Base-by-base conservation (phyloP, 202 grass and related monocot genomes). In the Hordeum pubiflorum region DNA sequence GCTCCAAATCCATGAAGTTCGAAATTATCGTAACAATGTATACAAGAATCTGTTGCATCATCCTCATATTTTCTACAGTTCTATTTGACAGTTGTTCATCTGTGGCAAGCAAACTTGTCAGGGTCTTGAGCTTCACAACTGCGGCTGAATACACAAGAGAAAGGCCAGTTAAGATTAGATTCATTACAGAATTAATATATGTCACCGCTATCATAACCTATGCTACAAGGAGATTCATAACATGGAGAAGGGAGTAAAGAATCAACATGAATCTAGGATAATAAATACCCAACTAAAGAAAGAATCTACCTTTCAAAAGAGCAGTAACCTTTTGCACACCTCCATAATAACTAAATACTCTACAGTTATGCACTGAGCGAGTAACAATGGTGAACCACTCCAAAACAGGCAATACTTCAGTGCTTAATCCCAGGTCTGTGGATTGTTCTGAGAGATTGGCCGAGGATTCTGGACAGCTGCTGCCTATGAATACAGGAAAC, bases 311-410 rank as follows among this genome's bases (percentile, higher is more conserved):
- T 95, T 98, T 98, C 64, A 98, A 81, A 93, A 98, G 90, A 82
- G 92, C 92, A 86, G 88, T 95, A 72, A 94, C 80, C 82, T 95
- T 98, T 79, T 88, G 95, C 72, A 98, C 77, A 75, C 95, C 95
- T 86, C 95, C 95, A 83, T 95, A 98, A 80, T 98, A 98, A 74
- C 80, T 86, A 91, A 98, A 98, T 83, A 98, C 95, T 75, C 87
- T 92, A 82, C 90, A 98, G 73, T 95, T 98, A 85, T 98, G 95
- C 76, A 86, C 79, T 60, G 95, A 95, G 24, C 90, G 86, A 61
- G 90, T 88, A 82, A 95, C 55, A 73, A 98, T 91, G 75, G 89
- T 81, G 69, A 98, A 86, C 74, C 90, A 94, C 57, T 93, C 91
- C 54, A 98, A 80, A 79, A 93, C 71, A 86, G 66, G 58, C 58